Evolutionary conservation across 1,284 basidiomycete species (phyloP), one percentile per base, ranked within the genome.

Genomic region (Amylostereum chailletii): DNA sequence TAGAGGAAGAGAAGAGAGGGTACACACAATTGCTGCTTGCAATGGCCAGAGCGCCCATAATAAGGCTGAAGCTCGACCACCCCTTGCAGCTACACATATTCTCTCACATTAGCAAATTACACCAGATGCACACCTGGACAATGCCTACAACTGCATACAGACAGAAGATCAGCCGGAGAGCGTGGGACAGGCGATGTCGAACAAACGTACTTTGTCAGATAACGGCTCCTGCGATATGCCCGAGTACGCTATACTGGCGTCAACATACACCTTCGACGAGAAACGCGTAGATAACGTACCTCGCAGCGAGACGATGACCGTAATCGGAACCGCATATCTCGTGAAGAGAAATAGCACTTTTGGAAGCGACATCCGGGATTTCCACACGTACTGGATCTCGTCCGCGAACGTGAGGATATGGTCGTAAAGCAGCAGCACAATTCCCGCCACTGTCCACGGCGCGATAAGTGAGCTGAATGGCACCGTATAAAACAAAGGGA

Each of bases 371-470:
- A 61, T 59, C 46, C 53, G 65, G 0, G 73, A 71, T 6, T 58
- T 64, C 76, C 76, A 78, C 26, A 78, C 64, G 33, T 71, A 58
- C 47, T 64, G 52, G 11, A 75, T 64, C 59, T 78, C 76, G 33
- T 74, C 70, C 26, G 61, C 59, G 26, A 78, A 62, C 0, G 74
- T 71, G 42, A 77, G 58, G 30, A 71, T 41, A 52, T 77, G 72
- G 52, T 78, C 73, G 57, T 74, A 77, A 32, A 77, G 53, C n/a
- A 77, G 58, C 36, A 74, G 47, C 3, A 56, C 53, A 37, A 64
- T 49, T 33, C 62, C 64, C 27, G 53, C 58, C 7, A 59, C 65
- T 66, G 36, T 30, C 27, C 6, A 30, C 27, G 29, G 4, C 7
- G 27, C 5, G 10, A 10, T 19, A 19, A 19, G 19, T 19, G 1